Percentiles rank a stretch among this genome's conserved stretches.
Conservation (phyloP, 768 basidiomycete genomes). For the Suillus clintonianus region DNA sequence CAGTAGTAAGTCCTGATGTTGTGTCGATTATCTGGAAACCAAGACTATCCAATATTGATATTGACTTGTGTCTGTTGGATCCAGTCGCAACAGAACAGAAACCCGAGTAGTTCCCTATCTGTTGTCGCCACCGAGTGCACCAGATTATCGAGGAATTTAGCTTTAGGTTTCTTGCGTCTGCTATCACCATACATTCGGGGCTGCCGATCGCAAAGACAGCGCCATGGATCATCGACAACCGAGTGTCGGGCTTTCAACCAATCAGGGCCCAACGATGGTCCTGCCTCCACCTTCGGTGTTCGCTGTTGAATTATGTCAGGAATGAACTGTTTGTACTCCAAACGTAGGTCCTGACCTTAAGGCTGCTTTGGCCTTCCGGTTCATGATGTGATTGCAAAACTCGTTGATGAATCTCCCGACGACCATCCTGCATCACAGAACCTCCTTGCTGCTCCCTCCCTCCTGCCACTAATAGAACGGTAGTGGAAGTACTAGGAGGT, state of each 20-base stretch:
- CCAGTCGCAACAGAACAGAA: not conserved
- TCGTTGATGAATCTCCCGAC: not conserved
- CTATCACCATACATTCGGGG: not conserved
- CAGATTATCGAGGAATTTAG: not conserved
- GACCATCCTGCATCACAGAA: not conserved
- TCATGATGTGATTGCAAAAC: conserved; percentile 22
- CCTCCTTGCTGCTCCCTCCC: not conserved
- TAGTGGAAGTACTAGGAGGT: not conserved
- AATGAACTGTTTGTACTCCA: not conserved
- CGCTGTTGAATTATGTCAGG: not conserved
- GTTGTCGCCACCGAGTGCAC: not conserved
- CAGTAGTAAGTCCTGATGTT: not conserved
- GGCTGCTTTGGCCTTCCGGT: not conserved
- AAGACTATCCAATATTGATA: not conserved
- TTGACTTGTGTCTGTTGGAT: not conserved
- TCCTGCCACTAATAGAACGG: too few species aligned
- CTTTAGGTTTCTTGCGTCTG: not conserved
- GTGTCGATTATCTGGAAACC: not conserved
- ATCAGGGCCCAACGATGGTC: not conserved
- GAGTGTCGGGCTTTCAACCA: conserved; percentile 4
- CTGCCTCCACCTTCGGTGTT: not conserved
- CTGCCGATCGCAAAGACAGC: not conserved
- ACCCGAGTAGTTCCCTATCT: not conserved
- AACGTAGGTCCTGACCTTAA: not conserved
- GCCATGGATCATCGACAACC: not conserved